Base-by-base conservation (phyloP, 306 rosid species). In the Cyclanthera cordifolia region DNA sequence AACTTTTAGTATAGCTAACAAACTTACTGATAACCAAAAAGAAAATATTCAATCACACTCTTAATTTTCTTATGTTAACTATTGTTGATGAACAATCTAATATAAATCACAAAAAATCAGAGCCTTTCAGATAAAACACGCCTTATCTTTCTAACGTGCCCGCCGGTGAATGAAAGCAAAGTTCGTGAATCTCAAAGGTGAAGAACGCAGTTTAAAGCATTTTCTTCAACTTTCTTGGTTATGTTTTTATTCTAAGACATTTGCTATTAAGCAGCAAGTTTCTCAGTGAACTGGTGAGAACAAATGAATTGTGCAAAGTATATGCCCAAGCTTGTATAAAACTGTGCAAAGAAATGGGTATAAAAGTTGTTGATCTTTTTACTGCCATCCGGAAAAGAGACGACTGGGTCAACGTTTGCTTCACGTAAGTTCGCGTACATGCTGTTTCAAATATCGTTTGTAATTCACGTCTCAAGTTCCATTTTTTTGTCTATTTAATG, bases 291-390 rank as follows among this genome's bases (percentile, higher is more conserved):
- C 72, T 89, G 60, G 85, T 92, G 70, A 81, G 98, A 83, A 92
- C 98, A 71, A 92, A 92, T 75, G 89, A 84, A 70, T 75, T 92
- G 79, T 92, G 96, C 81, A 45, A 63, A 72, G 83, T 73, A 46
- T 92, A 92, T 76, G 88, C 96, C 17, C 93, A 92, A 13, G 98
- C 93, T 64, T 87, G 96, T 84, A 30, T 81, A 69, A 76, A 85
- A 82, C 81, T 92, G 52, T 88, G 95, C 84, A 71, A 83, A 66
- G 95, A 89, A 82, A 79, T 83, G 76, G 89, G 76, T 63, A 77
- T 92, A 70, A 79, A 81, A 76, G 90, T 79, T 17, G 65, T 92
- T 58, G 98, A 92, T 84, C 92, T 92, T 63, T 92, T 85, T 59
- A 79, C 55, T 12, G 93, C 95, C 53, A 37, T 87, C 49, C 98